A percentile compares a stretch with the other conserved stretches of the same genome.
These are phyloP conservation scores for Nakaseomyces kungkrabaensis DNA, from an alignment of 1,139 yeast species.

Conservation along the genomic window DNA sequence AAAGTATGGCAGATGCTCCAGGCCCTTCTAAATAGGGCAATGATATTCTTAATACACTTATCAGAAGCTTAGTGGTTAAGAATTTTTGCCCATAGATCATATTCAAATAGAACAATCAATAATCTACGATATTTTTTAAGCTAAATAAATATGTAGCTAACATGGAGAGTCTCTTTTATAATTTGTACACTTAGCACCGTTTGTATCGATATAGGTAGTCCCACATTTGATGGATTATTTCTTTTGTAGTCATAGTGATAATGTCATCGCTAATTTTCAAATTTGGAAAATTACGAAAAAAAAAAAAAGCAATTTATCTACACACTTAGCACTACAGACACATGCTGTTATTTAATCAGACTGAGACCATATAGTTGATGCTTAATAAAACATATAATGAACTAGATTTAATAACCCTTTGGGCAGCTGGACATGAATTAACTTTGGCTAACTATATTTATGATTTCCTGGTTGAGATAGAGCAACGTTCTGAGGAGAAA, in stretches of 20 bases:
- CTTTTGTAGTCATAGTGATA: too few species aligned
- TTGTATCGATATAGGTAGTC: too few species aligned
- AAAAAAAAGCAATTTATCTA: background rate
- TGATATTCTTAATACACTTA: too few species aligned
- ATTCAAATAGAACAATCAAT: background rate
- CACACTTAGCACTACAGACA: too few species aligned
- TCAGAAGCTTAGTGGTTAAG: background rate
- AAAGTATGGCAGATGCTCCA: conserved; percentile 10
- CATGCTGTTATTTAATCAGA: background rate
- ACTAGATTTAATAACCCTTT: background rate
- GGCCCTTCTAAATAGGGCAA: background rate
- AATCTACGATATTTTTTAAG: background rate
- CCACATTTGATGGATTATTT: too few species aligned
- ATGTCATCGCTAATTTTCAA: too few species aligned
- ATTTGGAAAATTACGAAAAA: too few species aligned
- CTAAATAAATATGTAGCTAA: too few species aligned
- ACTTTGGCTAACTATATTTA: conserved; percentile 1
- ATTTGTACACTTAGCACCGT: too few species aligned
- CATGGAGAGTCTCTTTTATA: too few species aligned
- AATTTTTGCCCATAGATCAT: background rate
- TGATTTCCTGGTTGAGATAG: background rate
- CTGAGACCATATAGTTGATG: background rate
- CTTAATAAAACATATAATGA: background rate
- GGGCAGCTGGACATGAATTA: conserved; percentile 1
- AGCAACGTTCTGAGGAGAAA: too few species aligned